Evolutionary conservation across 2,329 filamentous ascomycete genomes (phyloP).

Genomic region (Didymella keratinophila): DNA sequence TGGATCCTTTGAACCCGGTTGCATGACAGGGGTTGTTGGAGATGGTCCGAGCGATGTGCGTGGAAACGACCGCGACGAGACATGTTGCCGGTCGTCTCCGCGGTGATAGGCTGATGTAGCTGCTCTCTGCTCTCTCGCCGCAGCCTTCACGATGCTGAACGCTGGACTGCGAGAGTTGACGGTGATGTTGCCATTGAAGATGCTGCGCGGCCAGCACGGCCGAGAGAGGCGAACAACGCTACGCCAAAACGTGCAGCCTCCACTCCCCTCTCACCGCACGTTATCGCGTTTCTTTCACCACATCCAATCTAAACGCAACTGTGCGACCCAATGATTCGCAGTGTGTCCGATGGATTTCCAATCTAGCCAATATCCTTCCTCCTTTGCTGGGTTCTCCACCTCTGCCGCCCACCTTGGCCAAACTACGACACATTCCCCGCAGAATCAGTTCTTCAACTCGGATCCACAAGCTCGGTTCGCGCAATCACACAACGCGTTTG

Average conservation of each 20-base stretch:
- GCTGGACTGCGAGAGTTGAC: constrained; percentile 2
- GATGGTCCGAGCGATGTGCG: constrained; percentile 24
- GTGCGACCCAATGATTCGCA: constrained; percentile 51
- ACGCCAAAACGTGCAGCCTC: constrained; percentile 18
- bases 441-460: constrained; percentile 40
- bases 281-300: constrained; percentile 40
- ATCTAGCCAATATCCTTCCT: constrained; percentile 39
- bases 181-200: constrained; percentile 12
- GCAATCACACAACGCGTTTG: constrained; percentile 43
- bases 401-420: constrained; percentile 37
- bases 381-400: constrained; percentile 43
- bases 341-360: constrained; percentile 50
- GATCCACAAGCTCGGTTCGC: constrained; percentile 48
- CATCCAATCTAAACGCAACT: constrained; percentile 50
- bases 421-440: constrained; percentile 41
- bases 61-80: constrained; percentile 24
- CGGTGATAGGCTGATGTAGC: constrained; percentile 7
- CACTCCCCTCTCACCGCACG: constrained; percentile 45
- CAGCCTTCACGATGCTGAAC: constrained; percentile 2
- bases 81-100: constrained; percentile 20
- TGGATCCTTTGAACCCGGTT: constrained; percentile 14
- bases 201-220: constrained; percentile 16
- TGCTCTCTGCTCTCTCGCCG: constrained; percentile 5
- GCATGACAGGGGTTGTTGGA: constrained; percentile 25
- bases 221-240: constrained; percentile 11